Conservation (phyloP, 2,329 filamentous ascomycete species). For the Colletotrichum musae region DNA sequence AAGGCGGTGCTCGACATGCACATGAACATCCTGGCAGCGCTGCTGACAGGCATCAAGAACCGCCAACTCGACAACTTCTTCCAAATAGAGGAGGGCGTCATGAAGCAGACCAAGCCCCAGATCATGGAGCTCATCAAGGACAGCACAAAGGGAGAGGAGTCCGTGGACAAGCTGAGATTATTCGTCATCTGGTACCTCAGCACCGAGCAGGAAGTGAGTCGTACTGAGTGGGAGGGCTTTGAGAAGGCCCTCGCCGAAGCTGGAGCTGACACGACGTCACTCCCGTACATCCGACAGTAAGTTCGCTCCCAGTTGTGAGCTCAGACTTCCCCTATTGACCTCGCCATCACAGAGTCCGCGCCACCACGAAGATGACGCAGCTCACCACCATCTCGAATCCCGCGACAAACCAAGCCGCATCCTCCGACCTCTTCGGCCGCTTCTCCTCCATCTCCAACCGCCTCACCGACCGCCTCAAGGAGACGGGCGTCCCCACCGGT, state of each 20-base stretch:
- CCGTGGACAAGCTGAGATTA: constrained; percentile 89
- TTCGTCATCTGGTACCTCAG: constrained; percentile 99
- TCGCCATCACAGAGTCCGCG: constrained; percentile 75
- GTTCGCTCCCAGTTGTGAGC: constrained; percentile 48
- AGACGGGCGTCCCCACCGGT: constrained; percentile 81
- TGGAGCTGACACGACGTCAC: constrained; percentile 81
- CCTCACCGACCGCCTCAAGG: constrained; percentile 93
- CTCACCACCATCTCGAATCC: constrained; percentile 90
- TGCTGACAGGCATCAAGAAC: constrained; percentile 79
- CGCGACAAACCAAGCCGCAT: constrained; percentile 71
- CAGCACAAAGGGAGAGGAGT: constrained; percentile 83
- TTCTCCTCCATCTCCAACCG: constrained; percentile 94
- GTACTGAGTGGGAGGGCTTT: constrained; percentile 87
- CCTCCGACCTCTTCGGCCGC: constrained; percentile 89
- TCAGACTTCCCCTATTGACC: constrained; percentile 44
- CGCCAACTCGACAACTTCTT: constrained; percentile 97
- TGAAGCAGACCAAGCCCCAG: constrained; percentile 91
- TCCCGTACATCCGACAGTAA: constrained; percentile 90
- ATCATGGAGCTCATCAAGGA: constrained; percentile 90
- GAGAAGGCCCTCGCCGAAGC: constrained; percentile 84
- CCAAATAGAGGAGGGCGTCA: constrained; percentile 92
- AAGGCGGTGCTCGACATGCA: constrained; percentile 98
- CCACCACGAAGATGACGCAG: constrained; percentile 98
- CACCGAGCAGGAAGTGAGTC: constrained; percentile 88
- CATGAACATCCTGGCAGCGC: constrained; percentile 89